These are phyloP conservation scores for Cerioporus squamosus DNA, from an alignment of 1,284 basidiomycete species.

Conservation along the genomic window DNA sequence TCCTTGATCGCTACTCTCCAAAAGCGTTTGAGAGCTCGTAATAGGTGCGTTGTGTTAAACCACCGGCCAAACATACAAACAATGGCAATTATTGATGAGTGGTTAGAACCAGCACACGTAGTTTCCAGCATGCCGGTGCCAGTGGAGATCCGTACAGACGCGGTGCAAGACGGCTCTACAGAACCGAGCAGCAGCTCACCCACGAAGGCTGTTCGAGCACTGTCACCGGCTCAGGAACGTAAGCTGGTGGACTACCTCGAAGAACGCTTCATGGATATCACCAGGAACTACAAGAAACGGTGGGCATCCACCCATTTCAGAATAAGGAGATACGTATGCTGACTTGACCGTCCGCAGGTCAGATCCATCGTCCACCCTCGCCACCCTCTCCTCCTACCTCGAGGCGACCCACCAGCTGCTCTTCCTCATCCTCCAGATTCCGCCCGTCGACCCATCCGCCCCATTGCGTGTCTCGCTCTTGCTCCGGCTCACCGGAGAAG, in stretches of 20 bases:
- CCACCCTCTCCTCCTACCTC: conserved; percentile 62
- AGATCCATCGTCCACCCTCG: conserved; percentile 56
- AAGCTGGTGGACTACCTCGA: conserved; percentile 67
- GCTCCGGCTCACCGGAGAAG: conserved; percentile 71
- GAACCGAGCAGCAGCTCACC: background rate
- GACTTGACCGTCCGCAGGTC: conserved; percentile 40
- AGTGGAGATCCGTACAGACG: no score
- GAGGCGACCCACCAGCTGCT: conserved; percentile 57
- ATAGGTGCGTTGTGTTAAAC: no score
- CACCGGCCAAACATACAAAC: no score
- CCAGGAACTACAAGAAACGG: conserved; percentile 74
- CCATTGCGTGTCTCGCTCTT: conserved; percentile 65
- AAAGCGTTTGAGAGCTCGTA: no score
- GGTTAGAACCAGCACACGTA: no score
- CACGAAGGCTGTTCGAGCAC: background rate
- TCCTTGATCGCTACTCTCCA: no score
- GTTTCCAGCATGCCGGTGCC: no score
- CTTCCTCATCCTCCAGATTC: conserved; percentile 68
- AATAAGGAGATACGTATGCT: no score
- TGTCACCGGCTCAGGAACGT: conserved; percentile 53
- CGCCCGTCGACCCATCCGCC: conserved; percentile 69
- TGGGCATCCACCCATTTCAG: conserved; percentile 35
- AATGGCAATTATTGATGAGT: no score
- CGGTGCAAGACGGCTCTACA: background rate
- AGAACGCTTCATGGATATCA: conserved; percentile 62